Evolutionary conservation across 202 grass and related monocot genomes (phyloP), one percentile per base, ranked within the genome.

Genomic region (Saccharum hybrid): DNA sequence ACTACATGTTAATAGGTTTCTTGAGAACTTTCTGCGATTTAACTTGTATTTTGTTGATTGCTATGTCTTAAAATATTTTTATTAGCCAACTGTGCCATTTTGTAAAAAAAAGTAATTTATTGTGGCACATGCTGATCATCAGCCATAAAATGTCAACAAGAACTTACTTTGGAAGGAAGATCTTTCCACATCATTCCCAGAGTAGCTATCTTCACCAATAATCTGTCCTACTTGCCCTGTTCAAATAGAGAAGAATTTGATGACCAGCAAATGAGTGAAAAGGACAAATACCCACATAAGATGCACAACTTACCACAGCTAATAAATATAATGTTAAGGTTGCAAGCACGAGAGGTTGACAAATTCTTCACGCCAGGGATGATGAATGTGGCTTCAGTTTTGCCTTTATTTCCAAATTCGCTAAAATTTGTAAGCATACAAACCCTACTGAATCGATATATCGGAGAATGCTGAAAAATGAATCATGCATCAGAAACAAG

Each of bases 301-400:
- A 80, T 74, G 42, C n/a, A 26, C 70, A 61, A 23, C 83, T 54
- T 88, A 96, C 96, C 96, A 82, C 82, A 75, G 60, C 86, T 96
- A 71, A 96, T 81, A 82, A 99, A 61, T 68, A 99, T 91, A 84
- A 99, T 90, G 79, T 80, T 80, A 83, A 99, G 91, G 78, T 84
- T 87, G 80, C 82, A 84, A 86, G 85, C 66, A 85, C 84, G 70
- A 62, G 82, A 84, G 62, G 83, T 84, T 74, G 93, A 83, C 43
- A 96, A 86, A 66, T 85, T 94, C 87, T 91, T 94, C 78, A 99
- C 34, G 34, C 89, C 90, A 60, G 96, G 96, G 78, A 99, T 90
- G 48, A 89, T 73, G 86, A 99, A 94, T 77, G 66, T 94, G 31
- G 93, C 91, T 93, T 96, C 90, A 37, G 78, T 90, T 80, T 89